Percentiles rank a stretch among this genome's conserved stretches.
Conservation (phyloP, 495 filamentous ascomycete genomes). For the Filosporella fistucella region DNA sequence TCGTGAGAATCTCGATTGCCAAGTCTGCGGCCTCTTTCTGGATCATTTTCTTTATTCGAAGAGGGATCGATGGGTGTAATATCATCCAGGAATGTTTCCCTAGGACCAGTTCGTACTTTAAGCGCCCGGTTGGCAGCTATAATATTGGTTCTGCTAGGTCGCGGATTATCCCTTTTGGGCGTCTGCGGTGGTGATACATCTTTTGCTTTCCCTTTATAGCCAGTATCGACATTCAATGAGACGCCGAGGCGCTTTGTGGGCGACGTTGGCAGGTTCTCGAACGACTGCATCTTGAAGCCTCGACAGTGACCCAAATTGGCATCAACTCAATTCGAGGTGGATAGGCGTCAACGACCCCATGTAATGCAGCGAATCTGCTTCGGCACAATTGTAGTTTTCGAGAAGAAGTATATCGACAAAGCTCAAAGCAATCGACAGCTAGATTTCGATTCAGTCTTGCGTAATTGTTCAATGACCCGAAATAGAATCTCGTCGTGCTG, state of each 20-base stretch:
- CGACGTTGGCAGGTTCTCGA: conserved; percentile 15
- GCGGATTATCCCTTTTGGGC: conserved; percentile 13
- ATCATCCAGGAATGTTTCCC: conserved; percentile 47
- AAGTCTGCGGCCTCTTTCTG: conserved; percentile 20
- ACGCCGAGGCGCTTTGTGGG: conserved; percentile 21
- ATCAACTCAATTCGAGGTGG: conserved; percentile 14
- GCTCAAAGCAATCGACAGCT: conserved; percentile 14
- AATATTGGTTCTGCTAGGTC: conserved; percentile 14
- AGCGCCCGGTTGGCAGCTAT: conserved; percentile 16
- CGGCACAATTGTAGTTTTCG: not conserved
- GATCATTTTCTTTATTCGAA: conserved; percentile 31
- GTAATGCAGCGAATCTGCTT: conserved; percentile 4
- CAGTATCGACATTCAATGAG: conserved; percentile 22
- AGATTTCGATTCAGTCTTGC: not conserved
- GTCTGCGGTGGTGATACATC: conserved; percentile 22
- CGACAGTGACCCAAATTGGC: conserved; percentile 4
- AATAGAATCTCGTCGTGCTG: not conserved
- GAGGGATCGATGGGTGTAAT: conserved; percentile 36
- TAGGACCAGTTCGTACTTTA: conserved; percentile 16
- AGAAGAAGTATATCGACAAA: not conserved
- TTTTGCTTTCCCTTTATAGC: conserved; percentile 21
- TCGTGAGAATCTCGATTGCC: conserved; percentile 74
- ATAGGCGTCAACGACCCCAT: conserved; percentile 10
- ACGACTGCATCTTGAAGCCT: conserved; percentile 21
- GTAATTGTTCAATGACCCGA: not conserved